These are phyloP conservation scores for Microsporum ferrugineum DNA, from an alignment of 2,329 filamentous ascomycete genomes.

Conservation along the genomic window DNA sequence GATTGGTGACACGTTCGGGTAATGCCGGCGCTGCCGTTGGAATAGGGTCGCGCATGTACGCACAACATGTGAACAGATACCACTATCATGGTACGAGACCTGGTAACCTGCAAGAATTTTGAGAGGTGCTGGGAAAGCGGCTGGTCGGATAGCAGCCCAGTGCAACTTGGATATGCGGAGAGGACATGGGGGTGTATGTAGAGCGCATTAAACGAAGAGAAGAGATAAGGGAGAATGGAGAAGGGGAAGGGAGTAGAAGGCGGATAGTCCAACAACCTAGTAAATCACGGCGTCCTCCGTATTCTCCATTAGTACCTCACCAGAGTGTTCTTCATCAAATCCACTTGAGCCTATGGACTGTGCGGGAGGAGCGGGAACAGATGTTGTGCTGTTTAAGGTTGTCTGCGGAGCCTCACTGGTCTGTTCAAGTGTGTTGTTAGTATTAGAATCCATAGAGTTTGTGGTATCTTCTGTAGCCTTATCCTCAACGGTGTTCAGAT, in stretches of 20 bases:
- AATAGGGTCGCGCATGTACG: neutral
- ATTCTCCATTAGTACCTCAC: constrained; percentile 68
- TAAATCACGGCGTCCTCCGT: constrained; percentile 90
- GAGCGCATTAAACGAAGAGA: neutral
- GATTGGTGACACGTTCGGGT: neutral
- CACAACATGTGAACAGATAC: neutral
- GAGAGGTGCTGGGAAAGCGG: neutral
- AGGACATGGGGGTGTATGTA: no score
- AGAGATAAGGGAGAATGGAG: neutral
- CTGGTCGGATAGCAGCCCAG: neutral
- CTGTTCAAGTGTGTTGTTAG: constrained; percentile 8
- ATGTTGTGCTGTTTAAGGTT: neutral
- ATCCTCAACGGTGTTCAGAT: neutral
- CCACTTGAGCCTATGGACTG: constrained; percentile 31
- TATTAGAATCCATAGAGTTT: constrained; percentile 20
- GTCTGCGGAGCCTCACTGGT: constrained; percentile 1
- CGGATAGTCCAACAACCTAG: constrained; percentile 28
- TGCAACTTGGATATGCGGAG: neutral
- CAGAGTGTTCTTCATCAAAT: constrained; percentile 54
- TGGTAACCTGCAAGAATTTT: neutral
- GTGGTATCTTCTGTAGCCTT: constrained; percentile 12
- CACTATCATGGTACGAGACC: neutral
- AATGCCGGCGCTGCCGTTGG: neutral
- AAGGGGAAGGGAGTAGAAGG: neutral
- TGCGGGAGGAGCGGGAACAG: neutral